Conservation (phyloP, 257 asterid species). For the Perilla frutescens region DNA sequence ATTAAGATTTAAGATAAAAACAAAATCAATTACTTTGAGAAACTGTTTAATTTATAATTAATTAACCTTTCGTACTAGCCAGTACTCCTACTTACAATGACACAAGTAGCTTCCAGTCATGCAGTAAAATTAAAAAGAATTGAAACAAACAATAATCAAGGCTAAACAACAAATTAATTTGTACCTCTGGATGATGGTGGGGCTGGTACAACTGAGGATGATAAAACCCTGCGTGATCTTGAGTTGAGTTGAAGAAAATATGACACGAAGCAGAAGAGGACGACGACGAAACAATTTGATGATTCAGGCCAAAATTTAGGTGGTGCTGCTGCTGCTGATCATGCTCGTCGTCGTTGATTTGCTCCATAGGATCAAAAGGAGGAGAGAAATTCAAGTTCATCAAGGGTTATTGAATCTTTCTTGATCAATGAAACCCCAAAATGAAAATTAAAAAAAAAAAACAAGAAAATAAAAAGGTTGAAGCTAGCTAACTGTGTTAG, state of each 20-base stretch:
- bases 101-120: too few relatives aligned
- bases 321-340: conserved; percentile 19
- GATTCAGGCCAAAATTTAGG: conserved; percentile 40
- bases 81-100: too few relatives aligned
- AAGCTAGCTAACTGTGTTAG: background rate
- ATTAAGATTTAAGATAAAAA: conserved; percentile 38
- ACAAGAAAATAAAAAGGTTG: background rate
- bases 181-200: conserved; percentile 35
- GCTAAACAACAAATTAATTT: too few relatives aligned
- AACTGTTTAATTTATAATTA: too few relatives aligned
- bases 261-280: conserved; percentile 53
- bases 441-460: too few relatives aligned
- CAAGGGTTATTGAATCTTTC: background rate
- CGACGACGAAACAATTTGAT: conserved; percentile 40
- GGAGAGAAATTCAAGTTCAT: conserved; percentile 44
- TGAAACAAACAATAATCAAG: too few relatives aligned
- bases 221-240: conserved; percentile 49
- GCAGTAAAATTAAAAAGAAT: too few relatives aligned
- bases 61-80: too few relatives aligned
- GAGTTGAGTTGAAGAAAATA: conserved; percentile 51
- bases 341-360: conserved; percentile 38
- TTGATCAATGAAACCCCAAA: background rate
- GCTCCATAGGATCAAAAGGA: conserved; percentile 47
- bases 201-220: conserved; percentile 42
- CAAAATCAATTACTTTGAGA: background rate